Conservation (phyloP, 495 filamentous ascomycete genomes). For the Ascobolus immersus region DNA sequence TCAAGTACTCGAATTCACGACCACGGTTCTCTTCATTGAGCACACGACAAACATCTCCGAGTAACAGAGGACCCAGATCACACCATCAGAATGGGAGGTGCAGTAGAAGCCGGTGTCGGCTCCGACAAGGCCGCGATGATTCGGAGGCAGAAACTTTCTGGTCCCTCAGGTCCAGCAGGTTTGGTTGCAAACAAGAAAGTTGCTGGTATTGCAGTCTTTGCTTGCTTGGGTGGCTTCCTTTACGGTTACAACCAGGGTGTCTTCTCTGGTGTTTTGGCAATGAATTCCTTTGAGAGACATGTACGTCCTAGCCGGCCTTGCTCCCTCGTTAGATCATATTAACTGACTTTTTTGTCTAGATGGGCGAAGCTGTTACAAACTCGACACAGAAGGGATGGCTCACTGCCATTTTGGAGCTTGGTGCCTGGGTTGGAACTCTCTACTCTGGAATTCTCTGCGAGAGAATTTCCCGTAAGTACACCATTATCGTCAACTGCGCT, state of each 20-base stretch:
- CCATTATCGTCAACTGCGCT: constrained; percentile 41
- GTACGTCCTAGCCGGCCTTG: constrained; percentile 11
- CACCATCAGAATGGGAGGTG: no score
- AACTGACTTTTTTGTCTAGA: constrained; percentile 13
- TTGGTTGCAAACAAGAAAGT: constrained; percentile 44
- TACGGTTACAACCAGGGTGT: constrained; percentile 57
- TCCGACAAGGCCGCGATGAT: no score
- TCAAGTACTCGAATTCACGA: no score
- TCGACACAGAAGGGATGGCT: constrained; percentile 19
- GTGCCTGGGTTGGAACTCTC: constrained; percentile 57
- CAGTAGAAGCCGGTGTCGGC: no score
- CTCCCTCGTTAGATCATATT: constrained; percentile 2
- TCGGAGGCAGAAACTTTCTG: constrained; percentile 38
- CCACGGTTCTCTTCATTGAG: no score
- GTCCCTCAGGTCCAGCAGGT: constrained; percentile 35
- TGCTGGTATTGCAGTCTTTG: constrained; percentile 48
- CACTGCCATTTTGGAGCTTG: constrained; percentile 45
- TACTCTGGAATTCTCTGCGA: constrained; percentile 55
- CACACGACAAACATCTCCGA: no score
- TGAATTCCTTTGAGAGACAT: constrained; percentile 18
- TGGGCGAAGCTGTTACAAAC: constrained; percentile 24
- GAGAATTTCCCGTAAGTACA: constrained; percentile 44
- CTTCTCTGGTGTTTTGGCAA: constrained; percentile 37
- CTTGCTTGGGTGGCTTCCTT: constrained; percentile 42
- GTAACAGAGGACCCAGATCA: no score